Base-by-base conservation (phyloP, 2,329 filamentous ascomycete genomes). In the Tothia fuscella region DNA sequence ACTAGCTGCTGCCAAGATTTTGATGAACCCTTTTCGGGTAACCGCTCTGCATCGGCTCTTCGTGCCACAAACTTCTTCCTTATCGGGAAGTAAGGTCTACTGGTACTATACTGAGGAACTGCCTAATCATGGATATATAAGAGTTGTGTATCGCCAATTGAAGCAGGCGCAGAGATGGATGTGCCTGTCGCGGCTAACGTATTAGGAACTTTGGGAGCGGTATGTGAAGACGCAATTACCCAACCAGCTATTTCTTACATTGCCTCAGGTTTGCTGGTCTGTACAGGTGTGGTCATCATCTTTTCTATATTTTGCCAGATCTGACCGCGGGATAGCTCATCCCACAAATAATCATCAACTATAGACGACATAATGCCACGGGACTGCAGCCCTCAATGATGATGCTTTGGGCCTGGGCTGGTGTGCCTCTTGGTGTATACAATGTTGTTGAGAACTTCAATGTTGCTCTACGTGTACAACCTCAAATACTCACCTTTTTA, bases 381-480 rank as follows among this genome's bases (percentile, higher is more conserved):
- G 79, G 78, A 1, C 64, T 83, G 0, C 78, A 82, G 38, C 69
- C 74, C 0, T 74, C 74, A 0, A 82, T 83, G 78, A 82, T 83
- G 78, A 70, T 83, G 54, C 65, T 82, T 2, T 83, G 79, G 70
- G 75, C 76, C 0, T 73, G 68, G 61, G 79, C 79, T 2, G 79
- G 79, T 0, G 72, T 82, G 0, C 78, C 78, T 0, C 62, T 83
- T 0, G 80, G 79, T 2, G 70, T 74, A 10, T 75, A 75, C 54
- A 74, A 73, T 48, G 72, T 74, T 26, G 67, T 69, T 1, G 62
- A 66, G 40, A 51, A 65, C 13, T 71, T 72, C 57, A 74, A 71
- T 46, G 52, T 74, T 30, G 70, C 71, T 2, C 52, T 75, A 2
- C 58, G 63, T 26, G 60, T 76, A n/a, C 71, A 76, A 51, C 69